These are phyloP conservation scores for Jatropha curcas DNA, from an alignment of 345 rosid species.

Conservation along the genomic window DNA sequence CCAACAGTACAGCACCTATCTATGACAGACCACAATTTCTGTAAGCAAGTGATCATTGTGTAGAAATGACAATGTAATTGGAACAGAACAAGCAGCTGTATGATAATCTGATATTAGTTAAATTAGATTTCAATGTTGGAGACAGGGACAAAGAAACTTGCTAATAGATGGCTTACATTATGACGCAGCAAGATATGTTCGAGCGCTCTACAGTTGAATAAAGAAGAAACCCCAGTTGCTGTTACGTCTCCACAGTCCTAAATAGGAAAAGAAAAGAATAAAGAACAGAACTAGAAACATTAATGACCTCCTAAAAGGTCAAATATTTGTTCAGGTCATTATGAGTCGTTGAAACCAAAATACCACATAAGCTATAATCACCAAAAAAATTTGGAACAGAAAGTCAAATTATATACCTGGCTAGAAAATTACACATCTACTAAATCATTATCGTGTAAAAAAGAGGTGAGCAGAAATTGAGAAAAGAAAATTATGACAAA, in stretches of 20 bases:
- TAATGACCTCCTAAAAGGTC: background rate
- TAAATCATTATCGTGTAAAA: too few relatives aligned
- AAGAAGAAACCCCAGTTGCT: slow-evolving; percentile 51
- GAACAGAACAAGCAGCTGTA: background rate
- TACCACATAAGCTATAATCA: background rate
- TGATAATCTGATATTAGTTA: background rate
- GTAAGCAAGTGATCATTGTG: background rate
- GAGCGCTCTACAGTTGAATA: slow-evolving; percentile 59
- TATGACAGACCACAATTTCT: background rate
- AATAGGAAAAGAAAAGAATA: slow-evolving; percentile 22
- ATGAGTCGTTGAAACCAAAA: background rate
- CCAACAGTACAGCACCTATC: background rate
- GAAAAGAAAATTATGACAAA: background rate
- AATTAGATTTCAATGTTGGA: background rate
- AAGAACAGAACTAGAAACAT: background rate
- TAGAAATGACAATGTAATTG: background rate
- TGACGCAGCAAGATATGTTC: slow-evolving; percentile 77
- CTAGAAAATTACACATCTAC: background rate
- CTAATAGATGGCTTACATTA: slow-evolving; percentile 53
- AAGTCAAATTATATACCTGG: background rate
- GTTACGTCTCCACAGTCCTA: slow-evolving; percentile 77
- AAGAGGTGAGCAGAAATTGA: background rate
- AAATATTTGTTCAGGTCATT: background rate
- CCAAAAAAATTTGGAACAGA: background rate
- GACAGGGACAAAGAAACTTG: background rate